A percentile compares a stretch with the other conserved stretches of the same genome.
Evolutionary conservation across 257 asterid genomes (phyloP).

Genomic region (Solanum phureja): DNA sequence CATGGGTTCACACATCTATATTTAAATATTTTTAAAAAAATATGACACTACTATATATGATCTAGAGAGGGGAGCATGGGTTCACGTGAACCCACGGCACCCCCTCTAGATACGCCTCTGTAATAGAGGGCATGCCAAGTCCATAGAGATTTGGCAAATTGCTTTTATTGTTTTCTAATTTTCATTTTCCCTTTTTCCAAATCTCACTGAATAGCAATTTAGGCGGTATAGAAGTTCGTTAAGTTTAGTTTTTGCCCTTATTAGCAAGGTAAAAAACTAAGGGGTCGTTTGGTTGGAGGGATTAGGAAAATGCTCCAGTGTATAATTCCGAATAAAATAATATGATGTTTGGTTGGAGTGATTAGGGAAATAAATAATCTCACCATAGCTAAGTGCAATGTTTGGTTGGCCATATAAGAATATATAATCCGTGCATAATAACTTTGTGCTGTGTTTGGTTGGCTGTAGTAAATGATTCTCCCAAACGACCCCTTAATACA

Average conservation of each 20-base stretch:
- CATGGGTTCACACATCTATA: no score
- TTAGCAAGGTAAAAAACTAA: not conserved
- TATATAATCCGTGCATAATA: not conserved
- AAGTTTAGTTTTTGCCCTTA: not conserved
- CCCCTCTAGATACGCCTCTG: no score
- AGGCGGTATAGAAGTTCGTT: not conserved
- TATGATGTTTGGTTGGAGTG: not conserved
- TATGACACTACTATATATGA: no score
- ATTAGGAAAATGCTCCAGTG: not conserved
- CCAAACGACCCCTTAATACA: not conserved
- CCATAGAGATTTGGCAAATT: not conserved
- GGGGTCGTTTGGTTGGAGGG: not conserved
- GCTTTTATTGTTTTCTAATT: not conserved
- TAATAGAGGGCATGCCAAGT: not conserved
- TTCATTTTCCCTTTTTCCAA: not conserved
- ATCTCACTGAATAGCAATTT: not conserved
- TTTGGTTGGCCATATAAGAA: not conserved
- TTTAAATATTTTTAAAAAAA: no score
- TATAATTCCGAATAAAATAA: not conserved
- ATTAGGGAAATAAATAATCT: not conserved
- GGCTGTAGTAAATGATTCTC: not conserved
- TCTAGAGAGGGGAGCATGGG: no score
- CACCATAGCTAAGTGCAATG: not conserved
- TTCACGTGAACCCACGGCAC: no score
- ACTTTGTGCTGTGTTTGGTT: not conserved